phyloP scores from a whole-genome alignment of 768 basidiomycete species.

The Pulveroboletus sp. region DNA sequence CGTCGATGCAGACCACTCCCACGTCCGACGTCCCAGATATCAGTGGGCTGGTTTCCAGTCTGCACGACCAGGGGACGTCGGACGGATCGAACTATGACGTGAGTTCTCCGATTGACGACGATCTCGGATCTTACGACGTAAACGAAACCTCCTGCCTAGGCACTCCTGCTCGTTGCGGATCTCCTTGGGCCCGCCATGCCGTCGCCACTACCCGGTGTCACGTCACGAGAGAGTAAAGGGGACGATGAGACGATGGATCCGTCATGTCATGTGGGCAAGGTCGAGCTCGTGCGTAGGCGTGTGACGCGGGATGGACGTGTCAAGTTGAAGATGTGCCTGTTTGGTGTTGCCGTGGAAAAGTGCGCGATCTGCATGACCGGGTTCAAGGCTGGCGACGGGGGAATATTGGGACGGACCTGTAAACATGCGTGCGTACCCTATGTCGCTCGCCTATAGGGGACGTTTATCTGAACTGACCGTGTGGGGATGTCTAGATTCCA shows the following conservation, averaged over 20 bases:
- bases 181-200: conserved; percentile 52
- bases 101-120: conserved; percentile 32
- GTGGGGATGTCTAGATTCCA: conserved; percentile 42
- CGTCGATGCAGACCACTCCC: conserved; percentile 29
- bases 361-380: conserved; percentile 72
- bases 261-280: conserved; percentile 35
- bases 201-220: conserved; percentile 3
- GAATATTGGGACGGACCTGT: conserved; percentile 53
- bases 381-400: conserved; percentile 57
- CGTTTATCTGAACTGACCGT: neutral
- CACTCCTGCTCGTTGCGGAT: conserved; percentile 54
- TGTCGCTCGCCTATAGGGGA: neutral
- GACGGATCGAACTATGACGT: conserved; percentile 64
- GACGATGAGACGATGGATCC: conserved; percentile 1
- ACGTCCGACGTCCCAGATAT: conserved; percentile 49
- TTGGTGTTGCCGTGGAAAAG: conserved; percentile 60
- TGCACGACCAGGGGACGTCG: conserved; percentile 41
- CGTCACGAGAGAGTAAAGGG: conserved; percentile 5
- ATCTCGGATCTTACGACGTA: conserved; percentile 18
- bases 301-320: conserved; percentile 59
- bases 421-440: conserved; percentile 45
- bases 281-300: conserved; percentile 57
- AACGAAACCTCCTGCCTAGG: conserved; percentile 36
- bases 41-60: conserved; percentile 52
- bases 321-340: conserved; percentile 63